These are phyloP conservation scores for Puccinia polysora DNA, from an alignment of 1,284 basidiomycete species.

Conservation along the genomic window DNA sequence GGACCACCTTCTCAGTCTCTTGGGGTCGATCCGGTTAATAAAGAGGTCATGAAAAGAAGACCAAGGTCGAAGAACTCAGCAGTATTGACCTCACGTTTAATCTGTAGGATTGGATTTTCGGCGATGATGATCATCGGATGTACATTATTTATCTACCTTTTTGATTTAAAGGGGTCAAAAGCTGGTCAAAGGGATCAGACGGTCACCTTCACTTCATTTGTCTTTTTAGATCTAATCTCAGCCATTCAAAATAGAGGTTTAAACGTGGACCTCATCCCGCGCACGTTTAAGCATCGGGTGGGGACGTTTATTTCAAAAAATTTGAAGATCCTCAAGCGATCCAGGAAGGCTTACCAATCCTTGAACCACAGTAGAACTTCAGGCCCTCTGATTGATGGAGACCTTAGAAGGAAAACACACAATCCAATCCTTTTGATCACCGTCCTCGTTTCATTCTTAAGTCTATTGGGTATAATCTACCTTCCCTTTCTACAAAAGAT, in stretches of 20 bases:
- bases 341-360: background rate
- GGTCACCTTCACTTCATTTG: conserved; percentile 95
- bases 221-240: conserved; percentile 91
- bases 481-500: conserved; percentile 82
- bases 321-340: conserved; percentile 32
- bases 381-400: conserved; percentile 39
- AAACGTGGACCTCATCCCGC: conserved; percentile 53
- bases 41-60: conserved; percentile 78
- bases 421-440: conserved; percentile 88
- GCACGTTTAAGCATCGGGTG: conserved; percentile 46
- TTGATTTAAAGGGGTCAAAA: conserved; percentile 67
- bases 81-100: conserved; percentile 70
- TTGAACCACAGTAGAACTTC: conserved; percentile 45
- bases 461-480: conserved; percentile 80
- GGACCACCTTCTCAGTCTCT: conserved; percentile 94
- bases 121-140: conserved; percentile 84
- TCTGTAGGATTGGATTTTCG: conserved; percentile 78
- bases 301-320: conserved; percentile 18
- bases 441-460: conserved; percentile 73
- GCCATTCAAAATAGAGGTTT: conserved; percentile 90
- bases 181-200: conserved; percentile 84
- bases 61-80: conserved; percentile 83
- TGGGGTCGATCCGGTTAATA: conserved; percentile 92
- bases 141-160: conserved; percentile 79
- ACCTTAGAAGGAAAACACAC: conserved; percentile 63